Percentiles rank a stretch among this genome's conserved stretches.
Conservation (phyloP, 371 early-diverging fungal species). For the Rhizopus microsporus region DNA sequence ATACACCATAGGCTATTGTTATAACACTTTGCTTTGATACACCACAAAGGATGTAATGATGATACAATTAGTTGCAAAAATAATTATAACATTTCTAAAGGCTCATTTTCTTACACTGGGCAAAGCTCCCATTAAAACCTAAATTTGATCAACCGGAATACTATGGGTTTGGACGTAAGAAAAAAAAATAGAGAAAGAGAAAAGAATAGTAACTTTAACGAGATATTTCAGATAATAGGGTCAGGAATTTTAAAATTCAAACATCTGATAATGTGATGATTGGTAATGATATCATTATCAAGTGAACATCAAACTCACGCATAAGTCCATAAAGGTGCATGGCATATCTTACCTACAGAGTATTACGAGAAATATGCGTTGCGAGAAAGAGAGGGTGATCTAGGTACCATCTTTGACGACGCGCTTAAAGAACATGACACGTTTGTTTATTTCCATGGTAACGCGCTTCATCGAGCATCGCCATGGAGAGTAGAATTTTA, state of each 20-base stretch:
- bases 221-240: conserved; percentile 32
- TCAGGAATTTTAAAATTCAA: conserved; percentile 34
- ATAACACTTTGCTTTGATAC: conserved; percentile 30
- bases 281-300: conserved; percentile 22
- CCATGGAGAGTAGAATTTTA: conserved; percentile 49
- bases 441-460: conserved; percentile 50
- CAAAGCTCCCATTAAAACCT: conserved; percentile 28
- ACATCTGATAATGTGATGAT: conserved; percentile 44
- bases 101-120: conserved; percentile 44
- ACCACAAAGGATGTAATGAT: conserved; percentile 40
- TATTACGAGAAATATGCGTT: conserved; percentile 29
- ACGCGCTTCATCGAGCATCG: conserved; percentile 44
- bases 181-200: no score
- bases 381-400: conserved; percentile 13
- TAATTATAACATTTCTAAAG: conserved; percentile 11
- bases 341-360: conserved; percentile 44
- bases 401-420: conserved; percentile 23
- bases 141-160: conserved; percentile 35
- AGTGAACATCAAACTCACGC: not conserved
- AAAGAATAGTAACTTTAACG: not conserved
- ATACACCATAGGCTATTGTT: conserved; percentile 28
- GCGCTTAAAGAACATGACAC: conserved; percentile 36
- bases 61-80: not conserved
- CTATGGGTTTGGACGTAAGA: conserved; percentile 51
- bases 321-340: conserved; percentile 24